Evolutionary conservation across 2,329 filamentous ascomycete species (phyloP), one percentile per base, ranked within the genome.

Genomic region (Colletotrichum sp.): DNA sequence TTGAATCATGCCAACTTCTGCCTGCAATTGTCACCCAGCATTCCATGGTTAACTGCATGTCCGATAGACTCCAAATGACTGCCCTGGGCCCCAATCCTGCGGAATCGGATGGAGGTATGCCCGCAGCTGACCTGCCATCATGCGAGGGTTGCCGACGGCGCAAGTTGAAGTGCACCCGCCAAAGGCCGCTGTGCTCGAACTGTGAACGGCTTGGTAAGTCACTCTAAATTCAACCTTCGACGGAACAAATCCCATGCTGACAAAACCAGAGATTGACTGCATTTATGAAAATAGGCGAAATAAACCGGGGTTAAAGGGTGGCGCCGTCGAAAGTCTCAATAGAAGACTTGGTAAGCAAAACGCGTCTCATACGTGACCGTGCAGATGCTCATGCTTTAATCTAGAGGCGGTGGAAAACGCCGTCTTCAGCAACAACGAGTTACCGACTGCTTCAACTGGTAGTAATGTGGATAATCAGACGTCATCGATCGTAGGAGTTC

Each of bases 211-310:
- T 59, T 24, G 7, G 55, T 28, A 2, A 59, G 21, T 2, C 0
- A 8, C 6, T 7, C n/a, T 48, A 10, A 13, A 4, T 48, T 7
- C 5, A 0, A 21, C 18, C 0, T 21, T 48, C 10, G 10, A 48
- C n/a, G 4, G 18, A 48, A 21, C 3, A 21, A 48, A 43, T 1
- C 0, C 18, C 3, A 10, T 43, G 10, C n/a, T 48, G 4, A 21
- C 1, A 48, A 0, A 12, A 12, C 1, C n/a, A 59, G 55, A 28
- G 7, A 28, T 59, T 59, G 13, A 59, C 24, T 59, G 14, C 5
- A 28, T 59, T 24, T 16, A 59, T 28, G 24, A 59, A 4, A 59
- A 59, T 0, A 14, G 21, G 26, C 21, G 55, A 12, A 26, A 59
- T 26, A 59, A 59, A 10, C 13, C 24, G 8, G 55, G 24, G 12